A percentile compares a stretch with the other conserved stretches of the same genome.
These are phyloP conservation scores for Neolentinus lepideus DNA, from an alignment of 1,284 basidiomycete genomes.

Conservation along the genomic window DNA sequence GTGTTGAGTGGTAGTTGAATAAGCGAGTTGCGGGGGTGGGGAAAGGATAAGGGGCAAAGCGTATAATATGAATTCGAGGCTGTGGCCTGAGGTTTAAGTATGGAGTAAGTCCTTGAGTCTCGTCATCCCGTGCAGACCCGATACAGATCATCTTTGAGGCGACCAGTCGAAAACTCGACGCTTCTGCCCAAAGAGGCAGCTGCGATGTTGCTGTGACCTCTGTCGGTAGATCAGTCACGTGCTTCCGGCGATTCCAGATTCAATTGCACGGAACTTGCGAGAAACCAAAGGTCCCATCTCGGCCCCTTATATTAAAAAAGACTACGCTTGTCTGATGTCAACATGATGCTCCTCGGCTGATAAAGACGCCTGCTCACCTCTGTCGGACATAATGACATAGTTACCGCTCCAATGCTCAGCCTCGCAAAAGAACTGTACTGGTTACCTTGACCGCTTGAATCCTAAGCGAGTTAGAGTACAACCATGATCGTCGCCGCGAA, in stretches of 20 bases:
- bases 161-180: background rate
- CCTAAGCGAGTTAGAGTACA: background rate
- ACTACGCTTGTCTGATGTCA: background rate
- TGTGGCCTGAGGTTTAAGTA: background rate
- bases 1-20: background rate
- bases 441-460: too few relatives aligned
- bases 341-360: background rate
- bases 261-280: background rate
- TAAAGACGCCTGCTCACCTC: background rate
- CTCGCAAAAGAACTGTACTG: too few relatives aligned
- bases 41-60: background rate
- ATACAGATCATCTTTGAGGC: background rate
- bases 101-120: background rate
- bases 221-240: conserved; percentile 1
- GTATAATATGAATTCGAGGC: background rate
- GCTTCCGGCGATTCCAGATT: background rate
- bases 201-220: background rate
- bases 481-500: background rate
- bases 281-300: background rate
- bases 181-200: background rate
- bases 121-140: background rate
- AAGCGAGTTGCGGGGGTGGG: background rate
- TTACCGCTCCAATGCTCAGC: too few relatives aligned
- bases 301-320: background rate
- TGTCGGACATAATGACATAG: too few relatives aligned